Evolutionary conservation across 2,329 filamentous ascomycete genomes (phyloP), one percentile per base, ranked within the genome.

Genomic region (Juglanconis juglandina): DNA sequence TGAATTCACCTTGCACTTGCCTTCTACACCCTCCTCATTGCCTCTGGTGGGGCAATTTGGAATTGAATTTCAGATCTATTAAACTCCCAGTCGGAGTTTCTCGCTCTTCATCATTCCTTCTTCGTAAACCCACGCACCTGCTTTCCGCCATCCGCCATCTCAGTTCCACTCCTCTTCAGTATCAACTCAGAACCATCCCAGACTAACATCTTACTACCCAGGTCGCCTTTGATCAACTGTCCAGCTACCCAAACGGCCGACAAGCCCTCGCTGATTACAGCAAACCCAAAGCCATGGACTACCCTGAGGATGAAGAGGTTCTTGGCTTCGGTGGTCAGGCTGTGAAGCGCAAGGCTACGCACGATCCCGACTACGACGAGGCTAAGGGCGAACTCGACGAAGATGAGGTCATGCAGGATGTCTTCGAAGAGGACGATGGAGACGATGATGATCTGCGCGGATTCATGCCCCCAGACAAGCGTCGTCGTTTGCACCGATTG

Each of bases 321-420:
- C 9, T 64, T n/a, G 44, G 51, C 35, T 60, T 47, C 39, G 41
- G 53, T 30, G 53, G 56, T 24, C 61, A 56, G 37, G 54, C 58
- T 13, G 39, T 32, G 30, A 61, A 60, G 47, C 53, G 59, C 35
- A 62, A 57, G 17, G 61, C 51, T 33, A 71, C 69, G 3, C 70
- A 70, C 10, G 72, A 75, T 64, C 69, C 72, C 47, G 60, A 74
- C 11, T 70, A 70, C 3, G 69, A 66, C 48, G 63, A 61, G 13
- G 17, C 56, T 17, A 53, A 58, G 24, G 54, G 33, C 10, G 51
- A 65, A 5, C 39, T 50, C 17, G 63, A 69, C 32, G 66, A 68
- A 13, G 67, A 68, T 30, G 61, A 61, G 1, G 57, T 39, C 39
- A 52, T 63, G 54, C 33, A 60, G 14, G 53, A 63, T 46, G 53